Base-by-base conservation (phyloP, 163 green algal species). In the Prototheca wickerhamii region DNA sequence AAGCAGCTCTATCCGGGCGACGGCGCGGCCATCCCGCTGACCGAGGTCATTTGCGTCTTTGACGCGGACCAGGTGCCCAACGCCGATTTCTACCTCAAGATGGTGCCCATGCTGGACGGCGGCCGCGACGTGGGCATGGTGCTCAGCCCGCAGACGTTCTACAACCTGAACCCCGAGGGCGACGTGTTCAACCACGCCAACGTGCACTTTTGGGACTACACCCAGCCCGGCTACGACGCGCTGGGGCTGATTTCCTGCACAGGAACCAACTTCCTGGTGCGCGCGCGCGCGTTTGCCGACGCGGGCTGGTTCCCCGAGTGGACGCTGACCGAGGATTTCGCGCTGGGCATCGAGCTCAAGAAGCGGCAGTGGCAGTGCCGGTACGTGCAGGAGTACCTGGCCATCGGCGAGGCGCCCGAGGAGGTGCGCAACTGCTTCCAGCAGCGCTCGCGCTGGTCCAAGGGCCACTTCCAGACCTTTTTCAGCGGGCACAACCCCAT, bases 31-130 rank as follows among this genome's bases (percentile, higher is more conserved):
- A 84, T 90, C 54, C 73, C 81, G 1, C 64, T 70, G 28, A 76
- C 63, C 40, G 85, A 92, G 74, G 61, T 88, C 21, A 69, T 88
- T 3, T 83, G 77, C 46, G 75, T 89, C 49, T 87, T 89, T 74
- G 85, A 91, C 63, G 85, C 85, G 33, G 83, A 91, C 54, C 78
- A 84, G 68, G 75, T 89, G 23, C 77, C 81, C 72, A 90, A 89
- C 64, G 62, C 75, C 33, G 84, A 93, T 64, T 93, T 93, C 75
- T 93, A 85, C 75, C 65, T 73, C 26, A 90, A 89, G 70, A 86
- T 68, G 37, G 68, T 88, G 42, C 70, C 72, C 35, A 61, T 86
- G 62, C 72, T 84, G 73, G 74, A 83, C 63, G 68, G 70, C 8
- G 73, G 83, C 23, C 63, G 80, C 51, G 74, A 84, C 60, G 78